A percentile compares a stretch with the other conserved stretches of the same genome.
Conservation (phyloP, 106 monocot species). For the Dendrobium huoshanense region DNA sequence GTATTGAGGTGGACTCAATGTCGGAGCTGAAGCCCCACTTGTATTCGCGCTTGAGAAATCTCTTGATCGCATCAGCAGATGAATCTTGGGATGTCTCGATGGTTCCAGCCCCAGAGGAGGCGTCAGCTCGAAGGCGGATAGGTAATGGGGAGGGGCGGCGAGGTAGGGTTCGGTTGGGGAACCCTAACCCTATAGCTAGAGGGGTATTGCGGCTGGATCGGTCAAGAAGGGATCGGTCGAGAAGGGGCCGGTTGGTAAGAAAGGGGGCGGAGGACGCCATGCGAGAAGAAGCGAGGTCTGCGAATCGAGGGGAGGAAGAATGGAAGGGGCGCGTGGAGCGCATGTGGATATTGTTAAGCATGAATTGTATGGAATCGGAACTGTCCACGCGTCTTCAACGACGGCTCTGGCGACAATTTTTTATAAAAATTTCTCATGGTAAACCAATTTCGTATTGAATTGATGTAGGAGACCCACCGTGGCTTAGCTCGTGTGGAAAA, state of each 20-base stretch:
- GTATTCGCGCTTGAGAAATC: conserved; percentile 28
- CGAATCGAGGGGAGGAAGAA: background rate
- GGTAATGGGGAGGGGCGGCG: background rate
- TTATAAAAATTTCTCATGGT: too few species aligned
- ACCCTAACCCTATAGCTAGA: background rate
- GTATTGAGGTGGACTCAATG: conserved; percentile 80
- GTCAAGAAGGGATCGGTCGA: background rate
- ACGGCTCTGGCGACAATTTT: too few species aligned
- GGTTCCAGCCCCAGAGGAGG: background rate
- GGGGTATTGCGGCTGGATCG: background rate
- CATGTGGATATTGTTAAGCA: background rate
- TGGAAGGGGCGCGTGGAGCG: background rate
- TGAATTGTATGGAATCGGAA: background rate
- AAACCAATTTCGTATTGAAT: too few species aligned
- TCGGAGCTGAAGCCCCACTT: conserved; percentile 64
- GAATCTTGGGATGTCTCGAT: background rate
- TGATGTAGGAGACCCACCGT: too few species aligned
- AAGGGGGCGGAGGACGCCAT: background rate
- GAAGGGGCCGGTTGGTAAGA: background rate
- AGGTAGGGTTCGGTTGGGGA: background rate
- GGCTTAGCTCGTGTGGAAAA: too few species aligned
- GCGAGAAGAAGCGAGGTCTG: background rate
- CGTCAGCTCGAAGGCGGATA: background rate
- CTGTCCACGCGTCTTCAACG: background rate
- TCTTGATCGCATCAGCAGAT: conserved; percentile 5